Base-by-base conservation (phyloP, 768 basidiomycete genomes). In the Clavulina sp. region DNA sequence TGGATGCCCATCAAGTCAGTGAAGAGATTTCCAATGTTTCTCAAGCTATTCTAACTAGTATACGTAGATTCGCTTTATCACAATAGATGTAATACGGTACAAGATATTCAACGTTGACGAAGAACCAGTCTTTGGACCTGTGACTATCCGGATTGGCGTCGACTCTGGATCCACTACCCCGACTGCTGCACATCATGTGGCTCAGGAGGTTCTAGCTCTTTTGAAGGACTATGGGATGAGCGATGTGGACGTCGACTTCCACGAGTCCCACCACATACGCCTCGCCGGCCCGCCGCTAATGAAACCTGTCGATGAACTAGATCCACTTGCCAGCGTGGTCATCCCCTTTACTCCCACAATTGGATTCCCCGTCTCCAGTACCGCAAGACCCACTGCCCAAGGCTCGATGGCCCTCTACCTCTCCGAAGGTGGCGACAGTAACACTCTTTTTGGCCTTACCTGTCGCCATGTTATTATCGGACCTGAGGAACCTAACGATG, bases 321-420 rank as follows among this genome's bases (percentile, higher is more conserved):
- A 55, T 43, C 53, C 52, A 5, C 18, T 38, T 30, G 54, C 36
- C 52, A 24, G 48, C 24, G 54, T 54, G 29, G 3, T 32, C 29
- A 24, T 40, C 34, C 53, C 54, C 43, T 53, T 54, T 1, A 56
- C 54, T 36, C 13, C 52, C 31, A 9, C 46, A 5, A 24, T 56
- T 32, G 52, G 54, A 2, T 38, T 54, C 26, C 28, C 1, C 24
- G 52, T 54, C 41, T 40, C 54, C 43, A 44, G 38, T 29, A 26
- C 5, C 36, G 5, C 13, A 34, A 54, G 18, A 34, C 54, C 54
- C 30, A 2, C 31, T 3, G 52, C 50, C 33, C 5, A 52, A 29
- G 54, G 54, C 1, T 52, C 41, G 3, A 40, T 24, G 18, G 53
- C 4, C 49, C 4, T 65, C 44, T 71, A 67, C 51, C 66, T 71